phyloP scores from a whole-genome alignment of 805 yeast genomes.

The Candida sithepensis region DNA sequence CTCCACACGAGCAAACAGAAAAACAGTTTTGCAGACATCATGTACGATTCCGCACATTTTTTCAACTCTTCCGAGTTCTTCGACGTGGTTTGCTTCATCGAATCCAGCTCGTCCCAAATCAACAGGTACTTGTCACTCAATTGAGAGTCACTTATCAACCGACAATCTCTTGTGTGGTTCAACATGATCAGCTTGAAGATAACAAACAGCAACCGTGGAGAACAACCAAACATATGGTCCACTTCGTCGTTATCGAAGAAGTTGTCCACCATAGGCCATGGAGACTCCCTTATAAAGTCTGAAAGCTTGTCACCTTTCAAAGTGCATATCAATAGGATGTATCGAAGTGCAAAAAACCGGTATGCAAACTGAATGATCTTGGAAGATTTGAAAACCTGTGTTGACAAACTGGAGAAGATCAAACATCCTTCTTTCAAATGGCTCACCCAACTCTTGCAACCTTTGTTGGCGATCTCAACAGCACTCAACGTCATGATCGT shows the following conservation, averaged over 20 bases:
- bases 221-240: slow-evolving; percentile 34
- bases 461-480: slow-evolving; percentile 29
- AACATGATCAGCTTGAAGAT: slow-evolving; percentile 23
- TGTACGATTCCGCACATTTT: slow-evolving; percentile 21
- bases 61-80: slow-evolving; percentile 11
- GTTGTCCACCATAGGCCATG: slow-evolving; percentile 24
- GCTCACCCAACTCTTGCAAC: slow-evolving; percentile 27
- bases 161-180: slow-evolving; percentile 11
- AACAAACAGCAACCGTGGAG: slow-evolving; percentile 26
- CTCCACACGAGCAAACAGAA: slow-evolving; percentile 14
- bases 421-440: slow-evolving; percentile 30
- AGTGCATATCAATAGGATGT: slow-evolving; percentile 26
- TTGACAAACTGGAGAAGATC: slow-evolving; percentile 20
- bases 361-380: slow-evolving; percentile 28
- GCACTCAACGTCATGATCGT: slow-evolving; percentile 29
- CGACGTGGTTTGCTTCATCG: slow-evolving; percentile 7
- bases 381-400: slow-evolving; percentile 19
- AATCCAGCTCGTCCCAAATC: slow-evolving; percentile 11
- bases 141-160: slow-evolving; percentile 1
- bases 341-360: slow-evolving; percentile 30
- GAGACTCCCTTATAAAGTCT: slow-evolving; percentile 14
- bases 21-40: slow-evolving; percentile 17
- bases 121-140: slow-evolving; percentile 5
- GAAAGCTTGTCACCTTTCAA: slow-evolving; percentile 17
- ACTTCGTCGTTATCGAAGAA: slow-evolving; percentile 24